Evolutionary conservation across 352 stramenopile genomes (phyloP), one percentile per base, ranked within the genome.

Genomic region (Phytophthora syringae): DNA sequence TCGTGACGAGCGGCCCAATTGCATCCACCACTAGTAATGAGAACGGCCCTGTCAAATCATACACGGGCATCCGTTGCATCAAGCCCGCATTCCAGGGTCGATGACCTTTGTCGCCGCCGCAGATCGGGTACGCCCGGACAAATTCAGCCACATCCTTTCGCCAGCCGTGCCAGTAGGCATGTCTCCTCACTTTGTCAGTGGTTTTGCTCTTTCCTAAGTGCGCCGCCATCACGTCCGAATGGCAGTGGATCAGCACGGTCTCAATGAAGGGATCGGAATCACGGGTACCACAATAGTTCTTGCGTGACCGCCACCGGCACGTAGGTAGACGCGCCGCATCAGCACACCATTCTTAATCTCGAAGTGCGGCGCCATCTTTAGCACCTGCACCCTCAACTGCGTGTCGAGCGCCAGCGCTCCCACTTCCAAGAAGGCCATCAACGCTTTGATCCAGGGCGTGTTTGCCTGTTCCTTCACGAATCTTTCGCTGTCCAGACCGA

Each of bases 201-300:
- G 52, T 62, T 36, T 67, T 57, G 0, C 34, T 61, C 2, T 55
- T 2, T 3, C 60, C 51, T 43, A 48, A 32, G 20, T 62, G 44
- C 1, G 44, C 34, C 5, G 52, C 55, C 16, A 68, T 12, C 2
- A 58, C 7, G 15, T 61, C 60, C 0, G 15, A 11, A 13, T 67
- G 59, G 30, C 50, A 67, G 42, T 39, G 58, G 21, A 60, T 42
- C 11, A 67, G 36, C 4, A 62, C 60, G 3, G 60, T 62, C 2
- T 52, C 59, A 1, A 67, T 25, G 10, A 51, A 67, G 11, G 32
- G 12, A 44, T 2, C 0, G 59, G 51, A 15, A 67, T 11, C 12
- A 60, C 50, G 1, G 50, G 51, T 7, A 67, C 50, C 5, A 13
- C 51, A 7, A 60, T 15, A 1, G 49, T 37, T 25, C 43, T 32